Base-by-base conservation (phyloP, 768 basidiomycete species). In the Crassisporium funariophilum region DNA sequence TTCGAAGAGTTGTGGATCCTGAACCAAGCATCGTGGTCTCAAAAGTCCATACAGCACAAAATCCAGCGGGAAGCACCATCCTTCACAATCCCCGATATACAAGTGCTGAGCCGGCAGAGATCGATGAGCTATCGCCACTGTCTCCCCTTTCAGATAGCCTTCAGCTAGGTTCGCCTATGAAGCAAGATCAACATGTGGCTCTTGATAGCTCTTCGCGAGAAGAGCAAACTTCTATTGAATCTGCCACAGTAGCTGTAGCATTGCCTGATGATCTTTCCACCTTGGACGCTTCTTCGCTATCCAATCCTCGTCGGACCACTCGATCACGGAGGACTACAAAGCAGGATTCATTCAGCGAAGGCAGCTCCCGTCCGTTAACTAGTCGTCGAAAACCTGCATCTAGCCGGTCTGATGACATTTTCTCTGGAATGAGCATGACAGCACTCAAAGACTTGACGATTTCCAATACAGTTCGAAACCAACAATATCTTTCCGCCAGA, bases 401-500 rank as follows among this genome's bases (percentile, higher is more conserved):
- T 25, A 55, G 51, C 33, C 62, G 53, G 9, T 54, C 59, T 22
- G 72, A 70, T 23, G 70, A 69, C 39, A 64, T 66, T 15, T 86
- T 87, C 61, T 72, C 76, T 41, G 80, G 83, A 23, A 84, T 91
- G 82, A 85, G 77, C 42, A 78, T 82, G 15, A 73, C 79, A 1
- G 83, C 86, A 6, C 68, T 91, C 47, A 84, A 80, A 59, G 74
- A 82, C 27, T 73, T 92, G 44, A 92, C 89, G 8, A 74, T 72
- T 12, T 76, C 79, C 31, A 91, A 92, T 62, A 92, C 89, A 1
- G 64, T 71, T 39, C 79, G 69, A 61, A 92, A 92, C 56, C 88
- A 92, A 67, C 69, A 74, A 39, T 87, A 84, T 39, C 53, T 79
- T 17, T 71, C 78, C 4, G 79, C 75, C 2, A 77, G 74, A 50